phyloP scores from a whole-genome alignment of 306 rosid genomes.

The Pyrus bretschneideri region DNA sequence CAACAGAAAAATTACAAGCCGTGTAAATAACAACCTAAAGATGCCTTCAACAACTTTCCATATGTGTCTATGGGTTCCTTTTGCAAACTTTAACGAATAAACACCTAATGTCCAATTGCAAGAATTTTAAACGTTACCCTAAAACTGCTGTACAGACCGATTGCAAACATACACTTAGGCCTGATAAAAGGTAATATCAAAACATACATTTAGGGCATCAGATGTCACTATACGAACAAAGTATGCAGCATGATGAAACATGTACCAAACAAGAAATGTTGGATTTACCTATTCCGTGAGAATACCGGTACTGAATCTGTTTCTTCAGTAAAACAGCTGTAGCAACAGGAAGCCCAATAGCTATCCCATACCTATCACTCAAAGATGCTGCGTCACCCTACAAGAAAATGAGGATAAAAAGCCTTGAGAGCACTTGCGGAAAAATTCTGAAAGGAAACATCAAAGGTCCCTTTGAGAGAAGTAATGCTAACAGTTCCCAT shows the following conservation, averaged over 20 bases:
- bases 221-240: not conserved
- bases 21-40: not conserved
- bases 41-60: not conserved
- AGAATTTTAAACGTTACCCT: too few relatives aligned
- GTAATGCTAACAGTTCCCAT: conserved; percentile 12
- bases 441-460: not conserved
- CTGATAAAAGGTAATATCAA: too few relatives aligned
- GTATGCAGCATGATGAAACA: not conserved
- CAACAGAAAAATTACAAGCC: conserved; percentile 4
- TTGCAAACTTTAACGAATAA: not conserved
- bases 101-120: not conserved
- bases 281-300: conserved; percentile 77
- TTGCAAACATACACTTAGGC: too few relatives aligned
- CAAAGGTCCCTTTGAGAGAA: not conserved
- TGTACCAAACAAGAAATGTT: not conserved
- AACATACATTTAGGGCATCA: too few relatives aligned
- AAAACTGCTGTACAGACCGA: too few relatives aligned
- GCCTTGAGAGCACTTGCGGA: conserved; percentile 1
- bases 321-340: conserved; percentile 45
- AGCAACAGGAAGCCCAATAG: conserved; percentile 70
- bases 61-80: not conserved
- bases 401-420: conserved; percentile 18
- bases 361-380: conserved; percentile 66
- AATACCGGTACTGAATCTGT: conserved; percentile 49
- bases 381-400: conserved; percentile 91